phyloP scores from a whole-genome alignment of 1,284 basidiomycete species.

The Heterobasidion irregulare region DNA sequence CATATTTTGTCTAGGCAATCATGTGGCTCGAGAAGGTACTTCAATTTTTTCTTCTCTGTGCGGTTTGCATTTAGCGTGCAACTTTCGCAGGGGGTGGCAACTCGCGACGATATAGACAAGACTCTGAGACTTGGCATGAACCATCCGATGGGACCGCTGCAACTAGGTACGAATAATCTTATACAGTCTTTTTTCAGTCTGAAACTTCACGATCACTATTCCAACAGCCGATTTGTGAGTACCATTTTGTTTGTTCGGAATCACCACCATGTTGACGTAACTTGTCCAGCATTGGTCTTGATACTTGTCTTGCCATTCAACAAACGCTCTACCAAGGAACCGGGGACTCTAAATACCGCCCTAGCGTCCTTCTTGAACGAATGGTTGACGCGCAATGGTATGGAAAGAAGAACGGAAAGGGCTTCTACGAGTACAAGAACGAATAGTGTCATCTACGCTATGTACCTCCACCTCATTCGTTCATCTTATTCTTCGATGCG shows the following conservation, averaged over 20 bases:
- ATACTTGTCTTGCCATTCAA: constrained; percentile 87
- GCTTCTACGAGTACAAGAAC: constrained; percentile 72
- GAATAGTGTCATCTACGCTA: not conserved
- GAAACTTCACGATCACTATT: not conserved
- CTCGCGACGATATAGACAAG: constrained; percentile 92
- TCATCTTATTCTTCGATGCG: too few relatives aligned
- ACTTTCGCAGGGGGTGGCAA: constrained; percentile 67
- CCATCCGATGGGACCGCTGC: constrained; percentile 91
- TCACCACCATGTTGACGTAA: constrained; percentile 5
- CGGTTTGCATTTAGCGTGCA: not conserved
- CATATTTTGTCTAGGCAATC: constrained; percentile 56
- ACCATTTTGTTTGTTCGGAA: constrained; percentile 9
- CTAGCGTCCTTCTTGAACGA: constrained; percentile 80
- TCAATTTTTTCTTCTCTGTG: not conserved
- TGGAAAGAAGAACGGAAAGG: constrained; percentile 87
- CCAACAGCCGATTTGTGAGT: constrained; percentile 70
- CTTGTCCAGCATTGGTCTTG: constrained; percentile 73
- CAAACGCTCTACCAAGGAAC: constrained; percentile 85
- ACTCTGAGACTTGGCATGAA: constrained; percentile 92
- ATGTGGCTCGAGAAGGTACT: constrained; percentile 82
- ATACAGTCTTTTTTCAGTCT: not conserved
- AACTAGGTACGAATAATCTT: constrained; percentile 46
- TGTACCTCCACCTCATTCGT: not conserved
- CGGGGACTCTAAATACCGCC: constrained; percentile 95
- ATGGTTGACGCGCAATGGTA: constrained; percentile 98